Evolutionary conservation across 2,329 filamentous ascomycete species (phyloP).

Genomic region (Ophiocordyceps sinensis): DNA sequence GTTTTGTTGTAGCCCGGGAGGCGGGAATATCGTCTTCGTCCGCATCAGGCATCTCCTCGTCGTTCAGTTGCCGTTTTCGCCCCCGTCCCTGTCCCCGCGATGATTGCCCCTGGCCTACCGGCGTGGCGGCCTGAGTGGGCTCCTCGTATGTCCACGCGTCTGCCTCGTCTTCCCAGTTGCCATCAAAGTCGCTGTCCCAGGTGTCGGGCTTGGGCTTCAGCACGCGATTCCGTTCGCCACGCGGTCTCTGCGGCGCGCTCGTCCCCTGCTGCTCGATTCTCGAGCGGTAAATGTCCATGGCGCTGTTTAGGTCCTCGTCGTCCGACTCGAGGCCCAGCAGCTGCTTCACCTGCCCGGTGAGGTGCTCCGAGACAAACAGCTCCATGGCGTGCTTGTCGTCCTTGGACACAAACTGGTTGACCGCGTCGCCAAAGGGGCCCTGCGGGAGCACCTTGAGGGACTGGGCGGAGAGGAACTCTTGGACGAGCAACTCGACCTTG

Average conservation of each 20-base stretch:
- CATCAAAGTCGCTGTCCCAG: constrained; percentile 87
- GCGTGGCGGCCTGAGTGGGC: constrained; percentile 5
- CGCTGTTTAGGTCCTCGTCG: constrained; percentile 50
- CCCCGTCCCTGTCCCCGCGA: constrained; percentile 5
- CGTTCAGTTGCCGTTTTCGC: constrained; percentile 5
- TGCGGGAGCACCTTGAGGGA: constrained; percentile 87
- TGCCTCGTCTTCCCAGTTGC: constrained; percentile 69
- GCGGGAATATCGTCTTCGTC: constrained; percentile 9
- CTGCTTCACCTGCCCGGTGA: constrained; percentile 55
- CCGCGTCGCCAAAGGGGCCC: constrained; percentile 83
- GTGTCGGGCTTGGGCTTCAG: constrained; percentile 62
- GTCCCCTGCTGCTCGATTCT: constrained; percentile 59
- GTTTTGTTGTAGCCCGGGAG: constrained; percentile 14
- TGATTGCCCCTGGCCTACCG: constrained; percentile 3
- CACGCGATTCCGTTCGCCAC: constrained; percentile 21
- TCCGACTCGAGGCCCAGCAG: constrained; percentile 52
- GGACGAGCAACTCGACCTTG: constrained; percentile 78
- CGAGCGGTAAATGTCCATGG: constrained; percentile 59
- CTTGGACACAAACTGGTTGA: constrained; percentile 85
- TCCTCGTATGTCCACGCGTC: constrained; percentile 34
- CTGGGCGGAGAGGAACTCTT: constrained; percentile 75
- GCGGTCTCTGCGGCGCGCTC: constrained; percentile 31
- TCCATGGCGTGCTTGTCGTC: constrained; percentile 91
- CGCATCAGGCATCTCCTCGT: constrained; percentile 7
- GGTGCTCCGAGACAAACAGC: constrained; percentile 58